Percentiles rank a stretch among this genome's conserved stretches.
Evolutionary conservation across 2,329 filamentous ascomycete genomes (phyloP).

Genomic region (Phaeosphaeria sp.): DNA sequence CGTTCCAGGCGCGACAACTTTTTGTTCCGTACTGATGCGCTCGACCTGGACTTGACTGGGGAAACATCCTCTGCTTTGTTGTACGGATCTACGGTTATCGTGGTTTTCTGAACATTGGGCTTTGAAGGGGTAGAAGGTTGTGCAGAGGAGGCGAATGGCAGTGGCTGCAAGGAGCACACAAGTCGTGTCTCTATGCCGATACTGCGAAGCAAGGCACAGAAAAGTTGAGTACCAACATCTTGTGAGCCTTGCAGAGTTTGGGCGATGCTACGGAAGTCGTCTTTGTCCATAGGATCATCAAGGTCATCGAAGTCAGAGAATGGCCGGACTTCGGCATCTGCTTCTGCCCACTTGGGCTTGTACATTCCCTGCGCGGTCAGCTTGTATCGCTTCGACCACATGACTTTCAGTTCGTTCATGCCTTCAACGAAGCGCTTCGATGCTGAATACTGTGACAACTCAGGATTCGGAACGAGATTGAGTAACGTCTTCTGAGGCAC

Average conservation of each 20-base stretch:
- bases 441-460: conserved; percentile 74
- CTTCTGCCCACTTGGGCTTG: conserved; percentile 72
- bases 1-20: conserved; percentile 41
- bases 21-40: conserved; percentile 33
- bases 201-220: conserved; percentile 84
- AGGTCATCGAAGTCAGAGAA: conserved; percentile 61
- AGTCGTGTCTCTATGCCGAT: conserved; percentile 81
- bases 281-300: conserved; percentile 71
- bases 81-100: conserved; percentile 41
- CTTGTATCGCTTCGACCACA: conserved; percentile 73
- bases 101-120: conserved; percentile 23
- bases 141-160: conserved; percentile 67
- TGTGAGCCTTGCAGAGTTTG: conserved; percentile 77
- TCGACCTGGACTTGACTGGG: conserved; percentile 22
- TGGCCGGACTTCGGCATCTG: conserved; percentile 63
- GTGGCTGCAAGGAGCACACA: conserved; percentile 86
- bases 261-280: conserved; percentile 77
- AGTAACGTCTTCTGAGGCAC: conserved; percentile 69
- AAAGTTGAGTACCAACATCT: conserved; percentile 88
- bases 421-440: conserved; percentile 81
- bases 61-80: conserved; percentile 25
- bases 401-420: conserved; percentile 69
- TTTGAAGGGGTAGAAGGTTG: conserved; percentile 40
- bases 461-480: conserved; percentile 71
- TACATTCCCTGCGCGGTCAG: conserved; percentile 64